Evolutionary conservation across 495 filamentous ascomycete species (phyloP).

Genomic region (Aspergillus bridgeri): DNA sequence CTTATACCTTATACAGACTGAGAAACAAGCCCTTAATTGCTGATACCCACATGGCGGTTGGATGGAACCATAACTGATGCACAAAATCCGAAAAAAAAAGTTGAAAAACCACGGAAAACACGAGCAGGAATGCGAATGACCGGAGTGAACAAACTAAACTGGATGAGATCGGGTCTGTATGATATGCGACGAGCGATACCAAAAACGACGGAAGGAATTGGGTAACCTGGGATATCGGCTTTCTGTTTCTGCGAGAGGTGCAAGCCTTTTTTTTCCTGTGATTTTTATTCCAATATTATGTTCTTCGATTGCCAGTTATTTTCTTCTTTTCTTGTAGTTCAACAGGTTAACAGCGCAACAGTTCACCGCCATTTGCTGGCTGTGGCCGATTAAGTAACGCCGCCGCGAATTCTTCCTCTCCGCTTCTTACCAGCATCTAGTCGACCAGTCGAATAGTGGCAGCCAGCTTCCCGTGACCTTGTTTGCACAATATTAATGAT

Average conservation of each 20-base stretch:
- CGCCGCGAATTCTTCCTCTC: background rate
- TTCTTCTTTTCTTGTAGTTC: too few relatives aligned
- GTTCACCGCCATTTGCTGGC: conserved; percentile 7
- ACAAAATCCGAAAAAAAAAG: conserved; percentile 2
- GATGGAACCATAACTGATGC: conserved; percentile 5
- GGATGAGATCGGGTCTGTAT: conserved; percentile 12
- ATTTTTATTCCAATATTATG: conserved; percentile 1
- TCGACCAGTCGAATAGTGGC: too few relatives aligned
- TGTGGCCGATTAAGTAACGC: background rate
- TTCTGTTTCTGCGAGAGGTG: conserved; percentile 10
- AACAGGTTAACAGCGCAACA: too few relatives aligned
- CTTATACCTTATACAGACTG: conserved; percentile 6
- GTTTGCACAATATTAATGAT: background rate
- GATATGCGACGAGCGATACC: conserved; percentile 3
- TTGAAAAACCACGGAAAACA: conserved; percentile 3
- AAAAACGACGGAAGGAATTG: conserved; percentile 2
- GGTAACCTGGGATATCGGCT: background rate
- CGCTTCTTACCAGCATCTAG: background rate
- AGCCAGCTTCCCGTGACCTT: too few relatives aligned
- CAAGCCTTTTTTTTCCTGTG: background rate
- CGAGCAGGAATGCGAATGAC: conserved; percentile 5
- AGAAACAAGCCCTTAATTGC: conserved; percentile 18
- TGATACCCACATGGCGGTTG: conserved; percentile 21
- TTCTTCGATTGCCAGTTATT: conserved; percentile 3
- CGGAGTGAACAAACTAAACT: conserved; percentile 6